These are phyloP conservation scores for Fragaria nilgerrensis DNA, from an alignment of 306 rosid species.

Conservation along the genomic window DNA sequence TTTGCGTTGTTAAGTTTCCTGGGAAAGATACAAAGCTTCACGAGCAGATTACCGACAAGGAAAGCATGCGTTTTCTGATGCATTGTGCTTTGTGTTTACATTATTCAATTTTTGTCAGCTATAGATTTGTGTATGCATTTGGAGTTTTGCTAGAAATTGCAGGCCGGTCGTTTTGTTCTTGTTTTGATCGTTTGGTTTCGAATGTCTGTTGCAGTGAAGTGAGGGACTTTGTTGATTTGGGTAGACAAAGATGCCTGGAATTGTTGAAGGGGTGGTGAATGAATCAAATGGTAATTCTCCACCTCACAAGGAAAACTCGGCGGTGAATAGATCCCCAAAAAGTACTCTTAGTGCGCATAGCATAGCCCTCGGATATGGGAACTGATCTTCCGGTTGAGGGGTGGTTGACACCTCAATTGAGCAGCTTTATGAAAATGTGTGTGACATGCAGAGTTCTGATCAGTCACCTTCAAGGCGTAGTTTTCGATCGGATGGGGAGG, in stretches of 20 bases:
- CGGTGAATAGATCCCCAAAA: constrained; percentile 30
- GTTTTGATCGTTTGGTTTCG: background rate
- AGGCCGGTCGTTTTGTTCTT: constrained; percentile 9
- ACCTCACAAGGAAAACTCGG: constrained; percentile 37
- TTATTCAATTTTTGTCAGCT: background rate
- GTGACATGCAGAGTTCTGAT: constrained; percentile 98
- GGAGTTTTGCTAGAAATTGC: constrained; percentile 9
- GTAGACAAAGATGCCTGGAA: constrained; percentile 56
- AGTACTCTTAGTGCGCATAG: constrained; percentile 40
- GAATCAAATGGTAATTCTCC: constrained; percentile 30
- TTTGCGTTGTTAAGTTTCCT: background rate
- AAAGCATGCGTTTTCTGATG: background rate
- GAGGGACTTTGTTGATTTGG: constrained; percentile 31
- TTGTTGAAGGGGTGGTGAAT: constrained; percentile 48
- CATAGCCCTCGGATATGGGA: constrained; percentile 32
- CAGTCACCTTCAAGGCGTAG: constrained; percentile 79
- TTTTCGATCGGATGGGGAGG: constrained; percentile 81
- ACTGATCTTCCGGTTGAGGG: constrained; percentile 39
- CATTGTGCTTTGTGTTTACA: constrained; percentile 14
- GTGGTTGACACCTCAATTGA: constrained; percentile 75
- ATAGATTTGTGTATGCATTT: constrained; percentile 6
- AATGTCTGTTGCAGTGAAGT: constrained; percentile 30
- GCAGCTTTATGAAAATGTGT: constrained; percentile 93
- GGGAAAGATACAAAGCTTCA: constrained; percentile 5
- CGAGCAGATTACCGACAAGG: background rate